Conservation (phyloP, 2,329 filamentous ascomycete genomes). For the Hymenoscyphus repandus region DNA sequence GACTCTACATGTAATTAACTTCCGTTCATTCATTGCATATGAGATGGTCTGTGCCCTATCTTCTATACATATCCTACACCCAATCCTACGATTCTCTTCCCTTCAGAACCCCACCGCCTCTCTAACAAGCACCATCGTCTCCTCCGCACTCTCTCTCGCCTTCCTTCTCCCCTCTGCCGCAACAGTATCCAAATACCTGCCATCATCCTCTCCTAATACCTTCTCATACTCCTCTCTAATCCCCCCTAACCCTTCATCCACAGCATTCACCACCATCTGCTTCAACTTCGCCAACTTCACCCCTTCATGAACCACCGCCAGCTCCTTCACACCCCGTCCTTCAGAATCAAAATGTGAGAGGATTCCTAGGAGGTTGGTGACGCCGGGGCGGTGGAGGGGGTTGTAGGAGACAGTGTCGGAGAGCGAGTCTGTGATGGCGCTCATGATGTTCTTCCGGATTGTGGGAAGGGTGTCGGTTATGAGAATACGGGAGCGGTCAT, state of each 20-base stretch:
- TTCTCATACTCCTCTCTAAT: slow-evolving; percentile 53
- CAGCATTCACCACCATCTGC: slow-evolving; percentile 51
- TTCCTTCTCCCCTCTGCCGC: slow-evolving; percentile 52
- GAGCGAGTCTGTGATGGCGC: slow-evolving; percentile 70
- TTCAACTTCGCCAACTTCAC: slow-evolving; percentile 57
- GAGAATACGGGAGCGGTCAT: slow-evolving; percentile 71
- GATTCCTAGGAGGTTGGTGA: slow-evolving; percentile 82
- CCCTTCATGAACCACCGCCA: slow-evolving; percentile 37
- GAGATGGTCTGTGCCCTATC: too few species aligned
- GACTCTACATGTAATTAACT: too few species aligned
- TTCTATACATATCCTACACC: not conserved
- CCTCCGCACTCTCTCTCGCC: slow-evolving; percentile 55
- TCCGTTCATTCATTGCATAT: too few species aligned
- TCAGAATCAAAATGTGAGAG: slow-evolving; percentile 60
- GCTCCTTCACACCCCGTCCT: slow-evolving; percentile 35
- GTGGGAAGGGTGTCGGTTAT: slow-evolving; percentile 64
- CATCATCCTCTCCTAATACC: slow-evolving; percentile 43
- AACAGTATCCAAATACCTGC: slow-evolving; percentile 50
- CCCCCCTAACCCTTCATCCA: slow-evolving; percentile 47
- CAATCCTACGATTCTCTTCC: slow-evolving; percentile 2
- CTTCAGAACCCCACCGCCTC: slow-evolving; percentile 36
- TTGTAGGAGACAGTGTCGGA: slow-evolving; percentile 65
- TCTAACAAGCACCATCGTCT: slow-evolving; percentile 42
- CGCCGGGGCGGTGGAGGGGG: slow-evolving; percentile 63
- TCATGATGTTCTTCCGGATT: slow-evolving; percentile 65